Evolutionary conservation across 2,329 filamentous ascomycete species (phyloP).

Genomic region (Microdochium nivale): DNA sequence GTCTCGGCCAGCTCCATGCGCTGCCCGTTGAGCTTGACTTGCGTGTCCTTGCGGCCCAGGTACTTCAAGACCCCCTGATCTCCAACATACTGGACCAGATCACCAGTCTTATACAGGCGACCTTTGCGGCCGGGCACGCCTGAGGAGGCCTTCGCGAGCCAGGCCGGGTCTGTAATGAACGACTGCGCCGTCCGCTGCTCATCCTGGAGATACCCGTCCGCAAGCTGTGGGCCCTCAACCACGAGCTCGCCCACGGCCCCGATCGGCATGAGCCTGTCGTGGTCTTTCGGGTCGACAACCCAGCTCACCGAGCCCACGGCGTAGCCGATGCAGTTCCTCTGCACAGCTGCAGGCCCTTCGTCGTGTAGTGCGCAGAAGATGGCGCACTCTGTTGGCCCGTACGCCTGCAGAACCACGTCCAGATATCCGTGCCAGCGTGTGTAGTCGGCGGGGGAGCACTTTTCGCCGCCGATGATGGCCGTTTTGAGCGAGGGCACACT

Average conservation of each 20-base stretch:
- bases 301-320: conserved; percentile 10
- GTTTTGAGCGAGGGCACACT: neutral
- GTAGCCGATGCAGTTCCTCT: conserved; percentile 19
- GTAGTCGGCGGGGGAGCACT: conserved; percentile 3
- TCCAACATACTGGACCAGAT: neutral
- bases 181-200: conserved; percentile 17
- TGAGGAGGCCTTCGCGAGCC: neutral
- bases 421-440: neutral
- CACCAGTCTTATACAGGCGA: conserved; percentile 2
- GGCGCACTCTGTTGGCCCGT: neutral
- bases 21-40: conserved; percentile 25
- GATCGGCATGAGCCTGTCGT: conserved; percentile 17
- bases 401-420: conserved; percentile 11
- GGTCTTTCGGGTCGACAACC: conserved; percentile 26
- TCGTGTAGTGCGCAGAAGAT: neutral
- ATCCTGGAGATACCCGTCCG: conserved; percentile 22
- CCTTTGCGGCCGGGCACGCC: neutral
- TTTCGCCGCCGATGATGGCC: neutral
- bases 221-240: conserved; percentile 20
- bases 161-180: conserved; percentile 14
- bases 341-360: conserved; percentile 1
- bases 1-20: conserved; percentile 23
- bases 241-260: conserved; percentile 19
- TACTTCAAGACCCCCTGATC: conserved; percentile 7
- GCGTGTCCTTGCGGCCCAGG: conserved; percentile 13